Percentiles rank a stretch among this genome's conserved stretches.
These are phyloP conservation scores for Acanthamoeba royreba DNA, from an alignment of 208 protist species.

Conservation along the genomic window DNA sequence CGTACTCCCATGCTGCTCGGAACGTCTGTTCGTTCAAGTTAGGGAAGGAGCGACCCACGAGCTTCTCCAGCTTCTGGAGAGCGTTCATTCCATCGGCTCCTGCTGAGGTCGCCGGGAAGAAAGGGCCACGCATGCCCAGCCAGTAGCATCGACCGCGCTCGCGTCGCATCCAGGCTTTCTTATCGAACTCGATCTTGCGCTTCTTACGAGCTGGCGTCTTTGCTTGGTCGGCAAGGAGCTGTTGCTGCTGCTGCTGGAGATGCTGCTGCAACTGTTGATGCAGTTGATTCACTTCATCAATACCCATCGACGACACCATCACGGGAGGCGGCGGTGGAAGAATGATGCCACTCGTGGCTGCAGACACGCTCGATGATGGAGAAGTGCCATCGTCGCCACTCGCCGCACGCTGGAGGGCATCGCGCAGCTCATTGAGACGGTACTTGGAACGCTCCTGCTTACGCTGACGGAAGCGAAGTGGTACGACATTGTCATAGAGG, in stretches of 20 bases:
- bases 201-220: neutral
- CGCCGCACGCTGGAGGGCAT: neutral
- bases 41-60: neutral
- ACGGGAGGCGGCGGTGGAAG: neutral
- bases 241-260: neutral
- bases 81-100: too few relatives aligned
- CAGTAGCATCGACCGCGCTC: neutral
- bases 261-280: neutral
- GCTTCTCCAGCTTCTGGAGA: neutral
- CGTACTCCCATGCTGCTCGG: neutral
- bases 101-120: neutral
- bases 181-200: constrained; percentile 12
- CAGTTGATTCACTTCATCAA: neutral
- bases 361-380: too few relatives aligned
- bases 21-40: neutral
- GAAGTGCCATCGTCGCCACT: neutral
- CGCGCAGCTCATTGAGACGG: neutral
- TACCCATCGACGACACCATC: neutral
- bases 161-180: neutral
- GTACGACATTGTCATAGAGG: neutral
- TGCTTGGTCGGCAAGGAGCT: neutral
- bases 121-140: neutral
- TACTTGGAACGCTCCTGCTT: neutral
- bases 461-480: neutral
- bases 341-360: neutral